These are phyloP conservation scores for Mariannaea sp. DNA, from an alignment of 2,329 filamentous ascomycete species.

Conservation along the genomic window DNA sequence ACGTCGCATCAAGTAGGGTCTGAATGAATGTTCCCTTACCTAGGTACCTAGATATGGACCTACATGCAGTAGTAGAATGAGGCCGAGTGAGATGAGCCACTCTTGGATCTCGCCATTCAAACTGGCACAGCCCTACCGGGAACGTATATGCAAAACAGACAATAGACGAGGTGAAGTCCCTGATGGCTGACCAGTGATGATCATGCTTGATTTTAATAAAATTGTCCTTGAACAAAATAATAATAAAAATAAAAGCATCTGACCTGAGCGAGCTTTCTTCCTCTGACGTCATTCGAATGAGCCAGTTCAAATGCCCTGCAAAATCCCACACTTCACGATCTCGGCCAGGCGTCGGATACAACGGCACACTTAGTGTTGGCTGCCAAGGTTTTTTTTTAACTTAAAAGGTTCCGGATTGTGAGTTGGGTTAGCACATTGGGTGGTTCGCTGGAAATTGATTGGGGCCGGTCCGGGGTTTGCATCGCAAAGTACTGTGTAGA, in stretches of 20 bases:
- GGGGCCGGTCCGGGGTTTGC: too few relatives aligned
- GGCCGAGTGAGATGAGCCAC: conserved; percentile 4
- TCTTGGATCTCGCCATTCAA: conserved; percentile 16
- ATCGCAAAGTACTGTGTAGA: too few relatives aligned
- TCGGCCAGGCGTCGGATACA: conserved; percentile 15
- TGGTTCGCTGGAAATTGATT: too few relatives aligned
- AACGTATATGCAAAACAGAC: too few relatives aligned
- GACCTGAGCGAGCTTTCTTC: background rate
- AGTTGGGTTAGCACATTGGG: too few relatives aligned
- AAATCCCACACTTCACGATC: too few relatives aligned
- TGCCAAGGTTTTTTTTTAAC: background rate
- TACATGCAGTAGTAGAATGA: background rate
- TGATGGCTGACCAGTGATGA: background rate
- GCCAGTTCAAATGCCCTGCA: too few relatives aligned
- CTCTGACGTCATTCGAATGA: conserved; percentile 31
- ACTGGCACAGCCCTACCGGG: conserved; percentile 2
- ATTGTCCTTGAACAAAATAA: background rate
- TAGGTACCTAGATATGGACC: too few relatives aligned
- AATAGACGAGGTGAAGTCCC: too few relatives aligned
- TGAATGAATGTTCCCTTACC: too few relatives aligned
- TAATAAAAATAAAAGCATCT: background rate
- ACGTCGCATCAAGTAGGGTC: too few relatives aligned
- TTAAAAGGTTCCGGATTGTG: background rate
- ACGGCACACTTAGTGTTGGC: conserved; percentile 16
- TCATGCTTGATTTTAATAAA: background rate